These are phyloP conservation scores for Podaxis mareebaensis DNA, from an alignment of 768 basidiomycete species.

Conservation along the genomic window DNA sequence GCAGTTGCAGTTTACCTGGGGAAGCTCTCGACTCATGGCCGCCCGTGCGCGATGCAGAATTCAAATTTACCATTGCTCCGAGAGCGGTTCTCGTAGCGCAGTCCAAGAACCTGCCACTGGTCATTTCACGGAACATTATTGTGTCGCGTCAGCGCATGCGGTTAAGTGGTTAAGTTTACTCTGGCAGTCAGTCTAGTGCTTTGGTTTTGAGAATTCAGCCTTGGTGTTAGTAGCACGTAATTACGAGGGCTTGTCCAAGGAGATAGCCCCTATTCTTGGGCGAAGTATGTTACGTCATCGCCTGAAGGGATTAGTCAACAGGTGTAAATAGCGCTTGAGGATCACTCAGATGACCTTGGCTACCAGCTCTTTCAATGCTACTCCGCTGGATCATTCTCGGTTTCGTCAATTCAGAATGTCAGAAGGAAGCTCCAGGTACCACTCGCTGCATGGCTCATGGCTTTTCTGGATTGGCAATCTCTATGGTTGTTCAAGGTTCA, in stretches of 20 bases:
- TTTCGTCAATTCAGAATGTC: not conserved
- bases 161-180: too few species aligned
- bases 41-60: too few species aligned
- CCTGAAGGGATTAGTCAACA: not conserved
- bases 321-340: not conserved
- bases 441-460: not conserved
- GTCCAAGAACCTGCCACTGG: too few species aligned
- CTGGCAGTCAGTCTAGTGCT: too few species aligned
- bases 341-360: conserved; percentile 3
- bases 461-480: not conserved
- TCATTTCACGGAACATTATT: too few species aligned
- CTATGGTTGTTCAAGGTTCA: not conserved
- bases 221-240: too few species aligned
- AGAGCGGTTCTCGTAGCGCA: too few species aligned
- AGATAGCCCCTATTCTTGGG: not conserved
- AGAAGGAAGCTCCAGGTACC: not conserved
- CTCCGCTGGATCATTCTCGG: conserved; percentile 16
- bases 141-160: too few species aligned
- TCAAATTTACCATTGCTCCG: too few species aligned
- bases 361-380: not conserved
- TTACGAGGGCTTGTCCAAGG: not conserved
- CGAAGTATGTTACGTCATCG: not conserved
- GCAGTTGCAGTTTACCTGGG: not conserved
- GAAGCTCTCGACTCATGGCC: not conserved
- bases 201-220: too few species aligned